Evolutionary conservation across 805 yeast genomes (phyloP), one percentile per base, ranked within the genome.

Genomic region (Ascoidea asiatica): DNA sequence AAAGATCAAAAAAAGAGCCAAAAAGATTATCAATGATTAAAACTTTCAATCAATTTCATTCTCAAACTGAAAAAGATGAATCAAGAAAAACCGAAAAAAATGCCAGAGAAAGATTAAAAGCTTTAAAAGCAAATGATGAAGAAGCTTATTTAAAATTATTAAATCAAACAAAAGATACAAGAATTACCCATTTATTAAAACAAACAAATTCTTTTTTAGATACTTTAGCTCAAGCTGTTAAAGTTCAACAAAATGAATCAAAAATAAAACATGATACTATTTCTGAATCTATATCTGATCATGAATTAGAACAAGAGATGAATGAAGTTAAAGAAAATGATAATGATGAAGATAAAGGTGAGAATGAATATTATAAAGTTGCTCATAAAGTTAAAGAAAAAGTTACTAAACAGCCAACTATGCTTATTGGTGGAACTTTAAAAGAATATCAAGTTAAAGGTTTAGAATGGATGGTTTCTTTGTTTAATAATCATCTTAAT

Each of bases 401-500:
- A 38, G 69, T 84, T 39, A 66, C 63, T 2, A 74, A 67, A 44
- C 95, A 84, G 56, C 88, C 95, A 2, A 48, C 67, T 2, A 73
- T 82, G 19, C 64, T 84, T 43, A 75, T 84, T 35, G 94, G 94
- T 48, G 95, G 95, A 53, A 69, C 71, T 36, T 66, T 84, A 56
- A 84, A 84, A 58, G 94, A 84, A 54, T 84, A 84, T 59, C 95
- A 90, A 64, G n/a, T 92, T 46, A 85, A 85, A 61, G 98, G 98
- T 56, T 69, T 90, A 47, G 95, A 90, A 59, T 90, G 98, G 98
- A 92, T 90, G 97, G 95, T 90, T 3, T 90, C 97, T 0, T 66
- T 90, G 46, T 90, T 72, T 66, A 90, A 90, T 58, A 90, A 90
- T 63, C 94, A 86, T 59, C 72, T 90, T 56, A 90, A 90, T 59